Conservation (phyloP, 495 filamentous ascomycete species). For the Hyaloscypha hepaticicola region DNA sequence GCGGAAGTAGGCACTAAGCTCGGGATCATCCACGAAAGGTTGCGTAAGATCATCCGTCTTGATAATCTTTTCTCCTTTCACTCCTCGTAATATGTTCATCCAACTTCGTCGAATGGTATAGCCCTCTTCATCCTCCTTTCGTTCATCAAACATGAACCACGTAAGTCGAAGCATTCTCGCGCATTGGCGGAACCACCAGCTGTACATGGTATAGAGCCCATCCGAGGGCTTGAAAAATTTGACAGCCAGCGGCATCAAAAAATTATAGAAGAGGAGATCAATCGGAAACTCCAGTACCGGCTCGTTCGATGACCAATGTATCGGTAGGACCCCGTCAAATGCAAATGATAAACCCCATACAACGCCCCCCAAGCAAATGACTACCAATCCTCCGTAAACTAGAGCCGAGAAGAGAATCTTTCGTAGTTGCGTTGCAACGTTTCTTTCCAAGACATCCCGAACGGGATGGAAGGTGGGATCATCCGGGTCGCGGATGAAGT, state of each 20-base stretch:
- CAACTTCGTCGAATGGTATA: slow-evolving; percentile 55
- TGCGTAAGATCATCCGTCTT: slow-evolving; percentile 41
- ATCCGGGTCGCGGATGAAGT: slow-evolving; percentile 98
- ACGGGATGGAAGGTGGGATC: slow-evolving; percentile 98
- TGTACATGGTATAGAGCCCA: slow-evolving; percentile 78
- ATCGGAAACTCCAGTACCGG: slow-evolving; percentile 93
- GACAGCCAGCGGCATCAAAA: slow-evolving; percentile 83
- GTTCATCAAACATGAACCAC: slow-evolving; percentile 89
- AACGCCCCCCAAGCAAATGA: slow-evolving; percentile 90
- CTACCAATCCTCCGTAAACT: slow-evolving; percentile 91
- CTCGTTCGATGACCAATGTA: slow-evolving; percentile 87
- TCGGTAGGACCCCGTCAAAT: slow-evolving; percentile 72
- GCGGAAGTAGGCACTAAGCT: slow-evolving; percentile 50
- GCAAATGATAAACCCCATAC: slow-evolving; percentile 82
- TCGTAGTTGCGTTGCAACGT: slow-evolving; percentile 85
- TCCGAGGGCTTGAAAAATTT: slow-evolving; percentile 81
- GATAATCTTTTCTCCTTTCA: slow-evolving; percentile 45
- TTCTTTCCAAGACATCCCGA: slow-evolving; percentile 92
- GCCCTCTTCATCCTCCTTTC: slow-evolving; percentile 80
- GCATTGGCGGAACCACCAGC: slow-evolving; percentile 94
- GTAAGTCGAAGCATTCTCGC: slow-evolving; percentile 77
- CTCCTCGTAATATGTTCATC: slow-evolving; percentile 46
- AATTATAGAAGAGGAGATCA: slow-evolving; percentile 94
- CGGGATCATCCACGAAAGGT: slow-evolving; percentile 32
- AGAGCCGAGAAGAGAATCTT: slow-evolving; percentile 96